These are phyloP conservation scores for Geopyxis carbonaria DNA, from an alignment of 495 filamentous ascomycete species.

Conservation along the genomic window DNA sequence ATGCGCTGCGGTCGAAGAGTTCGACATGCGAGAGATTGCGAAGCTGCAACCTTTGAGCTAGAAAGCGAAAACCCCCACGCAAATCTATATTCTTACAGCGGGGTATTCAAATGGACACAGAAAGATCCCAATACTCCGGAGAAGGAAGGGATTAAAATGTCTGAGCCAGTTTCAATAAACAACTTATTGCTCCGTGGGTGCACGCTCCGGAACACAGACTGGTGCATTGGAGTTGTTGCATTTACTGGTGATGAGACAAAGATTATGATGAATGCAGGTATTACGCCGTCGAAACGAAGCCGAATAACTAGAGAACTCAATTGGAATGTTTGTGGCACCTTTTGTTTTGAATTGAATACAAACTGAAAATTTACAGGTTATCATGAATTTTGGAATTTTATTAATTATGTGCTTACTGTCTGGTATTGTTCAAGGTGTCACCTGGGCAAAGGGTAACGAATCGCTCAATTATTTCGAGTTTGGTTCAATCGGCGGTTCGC, in stretches of 20 bases:
- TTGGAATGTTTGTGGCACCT: slow-evolving; percentile 53
- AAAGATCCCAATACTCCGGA: slow-evolving; percentile 43
- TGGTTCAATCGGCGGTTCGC: slow-evolving; percentile 59
- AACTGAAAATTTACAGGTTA: slow-evolving; percentile 23
- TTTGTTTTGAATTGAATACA: neutral
- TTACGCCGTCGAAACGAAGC: slow-evolving; percentile 88
- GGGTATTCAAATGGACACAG: slow-evolving; percentile 73
- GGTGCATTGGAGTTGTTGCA: slow-evolving; percentile 85
- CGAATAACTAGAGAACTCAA: slow-evolving; percentile 84
- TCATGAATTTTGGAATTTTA: slow-evolving; percentile 88
- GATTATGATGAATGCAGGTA: slow-evolving; percentile 97
- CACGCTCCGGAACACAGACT: slow-evolving; percentile 88
- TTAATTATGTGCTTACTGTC: slow-evolving; percentile 78
- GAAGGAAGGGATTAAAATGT: slow-evolving; percentile 51
- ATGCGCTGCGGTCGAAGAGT: slow-evolving; percentile 68
- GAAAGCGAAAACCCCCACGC: slow-evolving; percentile 85
- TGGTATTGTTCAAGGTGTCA: slow-evolving; percentile 66
- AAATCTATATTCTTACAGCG: slow-evolving; percentile 88
- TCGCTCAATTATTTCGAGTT: slow-evolving; percentile 76
- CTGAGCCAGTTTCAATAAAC: slow-evolving; percentile 85
- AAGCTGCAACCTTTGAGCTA: slow-evolving; percentile 66
- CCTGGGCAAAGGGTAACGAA: slow-evolving; percentile 56
- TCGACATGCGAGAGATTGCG: slow-evolving; percentile 83
- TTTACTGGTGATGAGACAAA: slow-evolving; percentile 97
- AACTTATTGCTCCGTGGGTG: slow-evolving; percentile 87